Base-by-base conservation (phyloP, 2,329 filamentous ascomycete species). In the Talaromyces sp. region DNA sequence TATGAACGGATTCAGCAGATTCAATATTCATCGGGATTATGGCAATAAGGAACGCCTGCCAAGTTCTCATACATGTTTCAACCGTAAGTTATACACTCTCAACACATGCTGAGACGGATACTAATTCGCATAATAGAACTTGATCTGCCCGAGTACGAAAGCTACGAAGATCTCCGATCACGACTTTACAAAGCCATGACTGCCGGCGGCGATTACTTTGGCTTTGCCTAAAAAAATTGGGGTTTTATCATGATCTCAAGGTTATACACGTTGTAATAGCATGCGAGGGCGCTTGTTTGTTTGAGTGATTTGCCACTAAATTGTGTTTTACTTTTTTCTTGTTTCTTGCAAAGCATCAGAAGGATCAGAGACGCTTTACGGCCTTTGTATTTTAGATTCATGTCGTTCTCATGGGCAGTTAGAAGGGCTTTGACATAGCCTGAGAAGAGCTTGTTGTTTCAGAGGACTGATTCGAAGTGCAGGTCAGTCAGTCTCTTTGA, bases 1-100 rank as follows among this genome's bases (percentile, higher is more conserved):
- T 70, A 99, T 99, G 95, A 98, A 99, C 75, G 95, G 95, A 45
- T 89, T 98, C 77, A 97, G 91, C 78, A 89, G 92, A 69, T 99
- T 99, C 88, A 99, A 98, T 78, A 98, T 99, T 68, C 95, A 99
- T 76, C 92, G 95, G 69, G 95, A 98, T 79, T 97, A 96, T 79
- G 93, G 94, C 72, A 94, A 90, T 83, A 98, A 97, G 80, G 92
- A 97, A 75, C 90, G 95, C 70, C 85, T 99, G 69, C 95, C 95
- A 64, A 96, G 92, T 72, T 97, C 93, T 72, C 96, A 99, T 79
- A 99, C 95, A 68, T 99, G 95, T 84, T 99, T 99, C 82, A 99
- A 99, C 78, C 95, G 93, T 97, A 87, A 90, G 92, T 90, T 67
- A 62, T 41, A 54, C 62, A 8, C 16, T 37, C 37, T 52, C 13